Evolutionary conservation across 176 grass and related monocot genomes (phyloP), one percentile per base, ranked within the genome.

Genomic region (Eragrostis curvula): DNA sequence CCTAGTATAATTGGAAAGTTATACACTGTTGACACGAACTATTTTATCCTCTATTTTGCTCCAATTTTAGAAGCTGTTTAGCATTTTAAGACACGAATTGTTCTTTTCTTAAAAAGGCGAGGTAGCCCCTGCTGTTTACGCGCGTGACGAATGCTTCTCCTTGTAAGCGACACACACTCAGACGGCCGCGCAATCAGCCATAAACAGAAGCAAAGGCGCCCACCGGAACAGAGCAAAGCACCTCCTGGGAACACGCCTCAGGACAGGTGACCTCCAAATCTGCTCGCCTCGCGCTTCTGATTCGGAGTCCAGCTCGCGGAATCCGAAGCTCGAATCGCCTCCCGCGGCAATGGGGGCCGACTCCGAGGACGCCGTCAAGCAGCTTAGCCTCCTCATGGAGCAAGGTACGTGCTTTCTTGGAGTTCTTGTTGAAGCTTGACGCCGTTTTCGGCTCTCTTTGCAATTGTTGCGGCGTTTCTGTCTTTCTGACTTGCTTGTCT

Each of bases 311-410:
- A 16, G 48, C 49, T 27, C 64, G 18, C 81, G 52, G 62, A 65
- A 16, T 27, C 68, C 55, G 24, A 57, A 39, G 63, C 46, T 47
- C 55, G 27, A 40, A 25, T 48, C 80, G 81, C 28, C 48, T 60
- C 63, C 53, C 20, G 66, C 41, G 45, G 64, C 72, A 93, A 99
- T 99, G 96, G 93, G 87, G 82, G 32, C 66, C 24, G 87, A 86
- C 83, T 58, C 89, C 52, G 89, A 87, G 68, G 96, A 99, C 66
- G 91, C 93, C 60, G 88, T 96, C 75, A 88, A 84, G 85, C 93
- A 99, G 91, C 87, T 96, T 67, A 73, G 75, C 40, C 30, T 71
- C 61, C 88, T 99, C 50, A 87, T 99, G 90, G 90, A 90, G 45
- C 84, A 96, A 90, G 78, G 96, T 81, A 61, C 74, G 73, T 65